Conservation (phyloP, 495 filamentous ascomycete genomes). For the Lasiosphaeria miniovina region DNA sequence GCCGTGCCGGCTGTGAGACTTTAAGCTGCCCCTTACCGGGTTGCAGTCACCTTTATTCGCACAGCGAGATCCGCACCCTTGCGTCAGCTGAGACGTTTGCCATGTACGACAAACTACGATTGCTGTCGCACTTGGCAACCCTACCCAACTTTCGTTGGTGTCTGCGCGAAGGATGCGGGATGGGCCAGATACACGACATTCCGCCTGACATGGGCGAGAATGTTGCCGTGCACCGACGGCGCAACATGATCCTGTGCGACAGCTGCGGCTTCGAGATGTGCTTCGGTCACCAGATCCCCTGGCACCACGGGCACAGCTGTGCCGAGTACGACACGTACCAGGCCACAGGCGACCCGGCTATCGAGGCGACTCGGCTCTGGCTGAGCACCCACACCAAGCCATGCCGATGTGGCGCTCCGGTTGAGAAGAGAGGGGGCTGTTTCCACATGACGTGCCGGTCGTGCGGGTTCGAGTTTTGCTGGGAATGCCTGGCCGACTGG, state of each 20-base stretch:
- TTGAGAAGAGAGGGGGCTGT: constrained; percentile 19
- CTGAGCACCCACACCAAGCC: constrained; percentile 9
- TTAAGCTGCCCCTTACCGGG: constrained; percentile 12
- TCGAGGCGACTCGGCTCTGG: constrained; percentile 9
- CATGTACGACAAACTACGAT: constrained; percentile 27
- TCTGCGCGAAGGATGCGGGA: constrained; percentile 28
- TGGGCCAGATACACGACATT: constrained; percentile 36
- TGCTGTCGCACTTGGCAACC: constrained; percentile 22
- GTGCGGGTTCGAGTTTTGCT: constrained; percentile 25
- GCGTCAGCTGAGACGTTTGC: constrained; percentile 2
- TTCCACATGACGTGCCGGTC: constrained; percentile 21
- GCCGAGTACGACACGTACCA: constrained; percentile 26
- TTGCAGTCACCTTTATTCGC: constrained; percentile 14
- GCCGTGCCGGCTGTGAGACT: constrained; percentile 3
- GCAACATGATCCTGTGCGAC: constrained; percentile 32
- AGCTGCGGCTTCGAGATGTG: constrained; percentile 39
- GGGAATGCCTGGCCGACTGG: constrained; percentile 22
- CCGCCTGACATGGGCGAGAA: constrained; percentile 17
- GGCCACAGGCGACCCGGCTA: neutral
- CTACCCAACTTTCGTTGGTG: constrained; percentile 42
- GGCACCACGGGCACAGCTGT: constrained; percentile 42
- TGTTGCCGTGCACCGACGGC: neutral
- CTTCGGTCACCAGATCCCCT: constrained; percentile 32
- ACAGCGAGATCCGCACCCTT: constrained; percentile 11
- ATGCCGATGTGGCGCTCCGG: constrained; percentile 13